Conservation (phyloP, 495 filamentous ascomycete species). For the Tuber borchii region DNA sequence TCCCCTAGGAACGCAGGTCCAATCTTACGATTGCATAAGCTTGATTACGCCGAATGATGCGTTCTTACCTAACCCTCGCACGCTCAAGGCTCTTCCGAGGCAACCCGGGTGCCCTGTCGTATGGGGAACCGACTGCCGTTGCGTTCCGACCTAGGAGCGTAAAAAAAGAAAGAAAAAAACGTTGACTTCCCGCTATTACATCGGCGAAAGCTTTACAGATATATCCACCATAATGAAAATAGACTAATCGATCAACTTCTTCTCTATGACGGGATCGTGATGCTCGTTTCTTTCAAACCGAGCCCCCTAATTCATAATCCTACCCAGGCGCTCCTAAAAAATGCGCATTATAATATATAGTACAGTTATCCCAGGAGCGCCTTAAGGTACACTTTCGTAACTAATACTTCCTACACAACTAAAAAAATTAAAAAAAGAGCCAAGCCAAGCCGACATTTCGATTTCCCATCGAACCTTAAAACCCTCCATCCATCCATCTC, state of each 20-base stretch:
- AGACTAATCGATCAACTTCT: background rate
- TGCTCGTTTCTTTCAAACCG: background rate
- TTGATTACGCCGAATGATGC: background rate
- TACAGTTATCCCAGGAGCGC: background rate
- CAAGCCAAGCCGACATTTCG: background rate
- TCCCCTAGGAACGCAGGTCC: background rate
- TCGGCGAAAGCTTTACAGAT: background rate
- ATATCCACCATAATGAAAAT: background rate
- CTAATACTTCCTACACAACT: background rate
- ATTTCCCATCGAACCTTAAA: background rate
- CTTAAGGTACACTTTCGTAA: background rate
- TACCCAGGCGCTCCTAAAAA: background rate
- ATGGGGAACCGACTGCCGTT: background rate
- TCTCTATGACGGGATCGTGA: background rate
- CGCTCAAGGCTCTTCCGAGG: background rate
- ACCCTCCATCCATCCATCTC: background rate
- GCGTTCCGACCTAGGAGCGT: background rate
- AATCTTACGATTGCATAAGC: background rate
- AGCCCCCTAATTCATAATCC: background rate
- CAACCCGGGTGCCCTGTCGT: background rate
- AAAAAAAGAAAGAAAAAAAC: background rate
- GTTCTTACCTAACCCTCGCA: slow-evolving; percentile 1
- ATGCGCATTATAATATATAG: background rate
- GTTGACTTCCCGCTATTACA: background rate
- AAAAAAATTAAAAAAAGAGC: background rate